These are phyloP conservation scores for Dentipellis fragilis DNA, from an alignment of 768 basidiomycete genomes.

Conservation along the genomic window DNA sequence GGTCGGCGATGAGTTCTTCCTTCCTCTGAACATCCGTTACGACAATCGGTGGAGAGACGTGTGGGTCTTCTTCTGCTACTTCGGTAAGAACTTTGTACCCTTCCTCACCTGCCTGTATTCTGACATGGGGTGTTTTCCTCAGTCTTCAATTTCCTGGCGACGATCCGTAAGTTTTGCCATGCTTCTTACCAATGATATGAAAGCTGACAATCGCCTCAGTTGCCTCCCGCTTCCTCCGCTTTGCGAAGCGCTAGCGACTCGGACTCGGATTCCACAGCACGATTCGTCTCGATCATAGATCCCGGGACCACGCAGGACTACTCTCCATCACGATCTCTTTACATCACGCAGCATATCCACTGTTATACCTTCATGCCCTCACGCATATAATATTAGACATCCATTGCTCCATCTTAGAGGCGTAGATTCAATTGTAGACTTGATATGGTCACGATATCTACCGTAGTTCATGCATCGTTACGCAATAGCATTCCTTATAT, in stretches of 20 bases:
- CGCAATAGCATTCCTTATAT: too few relatives aligned
- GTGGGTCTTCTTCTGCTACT: slow-evolving; percentile 54
- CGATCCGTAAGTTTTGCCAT: slow-evolving; percentile 30
- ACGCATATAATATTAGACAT: too few relatives aligned
- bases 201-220: slow-evolving; percentile 25
- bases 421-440: too few relatives aligned
- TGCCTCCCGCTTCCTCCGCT: slow-evolving; percentile 53
- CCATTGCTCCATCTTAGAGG: too few relatives aligned
- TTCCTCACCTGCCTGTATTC: neutral
- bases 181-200: neutral
- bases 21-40: slow-evolving; percentile 57
- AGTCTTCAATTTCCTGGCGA: slow-evolving; percentile 64
- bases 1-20: slow-evolving; percentile 62
- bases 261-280: too few relatives aligned
- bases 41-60: slow-evolving; percentile 57
- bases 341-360: too few relatives aligned
- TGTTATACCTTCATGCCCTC: too few relatives aligned
- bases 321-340: too few relatives aligned
- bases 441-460: too few relatives aligned
- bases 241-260: slow-evolving; percentile 8
- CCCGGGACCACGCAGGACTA: too few relatives aligned
- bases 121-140: neutral
- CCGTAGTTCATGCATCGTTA: too few relatives aligned
- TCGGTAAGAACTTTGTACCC: slow-evolving; percentile 27
- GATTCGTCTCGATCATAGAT: too few relatives aligned